Percentiles rank a stretch among this genome's conserved stretches.
Evolutionary conservation across 768 basidiomycete species (phyloP).

Genomic region (Naematelia aurantialba): DNA sequence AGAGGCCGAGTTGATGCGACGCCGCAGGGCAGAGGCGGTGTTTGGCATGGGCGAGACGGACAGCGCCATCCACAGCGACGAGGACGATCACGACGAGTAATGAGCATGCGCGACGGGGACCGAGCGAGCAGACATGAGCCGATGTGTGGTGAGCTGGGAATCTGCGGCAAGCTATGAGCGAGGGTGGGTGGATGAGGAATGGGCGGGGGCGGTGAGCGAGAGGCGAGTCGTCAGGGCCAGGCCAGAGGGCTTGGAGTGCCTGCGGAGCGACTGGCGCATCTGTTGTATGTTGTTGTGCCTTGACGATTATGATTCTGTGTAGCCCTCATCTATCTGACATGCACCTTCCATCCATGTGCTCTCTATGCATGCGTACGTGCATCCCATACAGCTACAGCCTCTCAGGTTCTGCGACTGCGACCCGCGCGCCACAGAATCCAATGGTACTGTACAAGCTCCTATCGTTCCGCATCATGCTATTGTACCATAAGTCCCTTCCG

Average conservation of each 20-base stretch:
- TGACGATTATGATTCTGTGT: background rate
- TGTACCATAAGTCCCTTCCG: too few relatives aligned
- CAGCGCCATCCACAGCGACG: conserved; percentile 23
- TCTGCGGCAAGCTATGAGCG: background rate
- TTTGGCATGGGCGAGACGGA: conserved; percentile 51
- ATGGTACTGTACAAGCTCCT: too few relatives aligned
- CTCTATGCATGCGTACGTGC: too few relatives aligned
- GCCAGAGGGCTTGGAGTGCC: too few relatives aligned
- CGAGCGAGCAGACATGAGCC: too few relatives aligned
- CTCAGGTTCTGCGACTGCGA: background rate
- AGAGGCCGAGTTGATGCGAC: conserved; percentile 64
- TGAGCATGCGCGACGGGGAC: background rate
- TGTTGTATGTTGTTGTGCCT: background rate
- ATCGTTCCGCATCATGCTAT: too few relatives aligned
- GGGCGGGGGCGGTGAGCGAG: too few relatives aligned
- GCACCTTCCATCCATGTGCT: too few relatives aligned
- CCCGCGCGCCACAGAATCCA: background rate
- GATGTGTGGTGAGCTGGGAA: background rate
- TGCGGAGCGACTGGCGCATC: too few relatives aligned
- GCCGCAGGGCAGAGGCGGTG: conserved; percentile 53
- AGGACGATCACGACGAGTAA: conserved; percentile 30
- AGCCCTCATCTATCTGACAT: too few relatives aligned
- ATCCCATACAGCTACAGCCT: background rate
- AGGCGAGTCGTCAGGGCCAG: too few relatives aligned
- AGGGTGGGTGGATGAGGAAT: too few relatives aligned